phyloP scores from a whole-genome alignment of 768 basidiomycete genomes.

The Pulveroboletus sp. region DNA sequence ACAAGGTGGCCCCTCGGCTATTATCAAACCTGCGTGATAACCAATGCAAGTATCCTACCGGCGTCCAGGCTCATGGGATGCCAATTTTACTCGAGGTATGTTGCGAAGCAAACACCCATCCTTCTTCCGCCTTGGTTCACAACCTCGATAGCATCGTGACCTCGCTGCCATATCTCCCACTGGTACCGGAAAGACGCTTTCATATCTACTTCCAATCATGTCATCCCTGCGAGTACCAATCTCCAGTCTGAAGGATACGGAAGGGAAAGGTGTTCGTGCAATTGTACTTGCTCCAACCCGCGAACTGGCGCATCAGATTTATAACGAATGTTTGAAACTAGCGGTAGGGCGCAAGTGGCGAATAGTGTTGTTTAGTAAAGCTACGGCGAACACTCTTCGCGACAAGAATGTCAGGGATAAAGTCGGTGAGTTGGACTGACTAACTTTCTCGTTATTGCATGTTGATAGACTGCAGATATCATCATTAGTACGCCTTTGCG shows the following conservation, averaged over 20 bases:
- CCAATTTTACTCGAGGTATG: conserved; percentile 79
- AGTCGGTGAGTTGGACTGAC: conserved; percentile 55
- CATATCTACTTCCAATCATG: conserved; percentile 86
- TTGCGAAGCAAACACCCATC: conserved; percentile 3
- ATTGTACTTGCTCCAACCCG: conserved; percentile 88
- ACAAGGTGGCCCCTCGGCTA: conserved; percentile 56
- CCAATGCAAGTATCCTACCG: conserved; percentile 69
- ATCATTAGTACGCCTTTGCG: conserved; percentile 92
- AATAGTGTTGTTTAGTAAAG: conserved; percentile 81
- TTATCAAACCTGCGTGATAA: conserved; percentile 60
- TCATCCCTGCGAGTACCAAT: conserved; percentile 54
- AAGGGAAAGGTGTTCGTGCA: conserved; percentile 65
- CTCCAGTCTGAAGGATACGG: conserved; percentile 42
- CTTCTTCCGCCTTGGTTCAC: background rate
- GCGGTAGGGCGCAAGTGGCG: conserved; percentile 83
- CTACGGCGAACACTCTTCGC: conserved; percentile 79
- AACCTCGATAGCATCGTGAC: conserved; percentile 61
- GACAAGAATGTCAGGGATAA: conserved; percentile 71
- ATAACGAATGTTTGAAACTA: conserved; percentile 84
- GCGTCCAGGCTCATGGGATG: conserved; percentile 76
- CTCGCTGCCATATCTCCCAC: conserved; percentile 95
- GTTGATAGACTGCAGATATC: conserved; percentile 55
- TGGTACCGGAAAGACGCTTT: conserved; percentile 94
- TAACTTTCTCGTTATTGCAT: background rate
- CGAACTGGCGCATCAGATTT: conserved; percentile 94